Base-by-base conservation (phyloP, 257 asterid species). In the Scutellaria barbata region DNA sequence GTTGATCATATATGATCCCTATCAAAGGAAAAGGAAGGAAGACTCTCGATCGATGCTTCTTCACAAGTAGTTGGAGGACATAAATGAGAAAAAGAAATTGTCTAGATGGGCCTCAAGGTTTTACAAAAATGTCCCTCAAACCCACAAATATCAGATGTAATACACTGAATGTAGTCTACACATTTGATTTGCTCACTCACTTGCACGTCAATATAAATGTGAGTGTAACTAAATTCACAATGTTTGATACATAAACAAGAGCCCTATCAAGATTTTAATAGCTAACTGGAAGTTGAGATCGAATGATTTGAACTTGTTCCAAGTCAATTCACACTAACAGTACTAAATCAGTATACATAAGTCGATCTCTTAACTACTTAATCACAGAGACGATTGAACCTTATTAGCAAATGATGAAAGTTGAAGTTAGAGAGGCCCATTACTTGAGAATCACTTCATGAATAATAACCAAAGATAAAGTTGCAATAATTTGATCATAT, bases 361-460 rank as follows among this genome's bases (percentile, higher is more conserved):
- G 35, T 30, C 35, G 5, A 30, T 30, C 35, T 30, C 5, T 30
- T 4, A 30, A 4, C 35, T 30, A 30, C 35, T 30, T 30, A 30
- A 30, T 30, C 35, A 5, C 35, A 1, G 2, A 30, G 35, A 30
- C 35, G 3, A 30, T 30, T 5, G 56, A 47, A 7, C 6, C 12
- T 59, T 11, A 68, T 56, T 41, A 57, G 63, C 40, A 74, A 69
- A 76, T 69, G 63, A 76, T 76, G 68, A 55, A 63, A 63, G 45
- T 63, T 46, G 30, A 37, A 57, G 69, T 13, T 48, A 43, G 61
- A 65, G 57, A 70, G 69, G 5, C 22, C 69, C 58, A 71, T 77
- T 57, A 71, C 81, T 77, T 77, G 81, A 57, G 71, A 72, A 66
- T 47, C 58, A 77, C 74, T 77, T 65, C 77, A 58, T 57, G 63